Base-by-base conservation (phyloP, 2,329 filamentous ascomycete genomes). In the Zarea fungicola region DNA sequence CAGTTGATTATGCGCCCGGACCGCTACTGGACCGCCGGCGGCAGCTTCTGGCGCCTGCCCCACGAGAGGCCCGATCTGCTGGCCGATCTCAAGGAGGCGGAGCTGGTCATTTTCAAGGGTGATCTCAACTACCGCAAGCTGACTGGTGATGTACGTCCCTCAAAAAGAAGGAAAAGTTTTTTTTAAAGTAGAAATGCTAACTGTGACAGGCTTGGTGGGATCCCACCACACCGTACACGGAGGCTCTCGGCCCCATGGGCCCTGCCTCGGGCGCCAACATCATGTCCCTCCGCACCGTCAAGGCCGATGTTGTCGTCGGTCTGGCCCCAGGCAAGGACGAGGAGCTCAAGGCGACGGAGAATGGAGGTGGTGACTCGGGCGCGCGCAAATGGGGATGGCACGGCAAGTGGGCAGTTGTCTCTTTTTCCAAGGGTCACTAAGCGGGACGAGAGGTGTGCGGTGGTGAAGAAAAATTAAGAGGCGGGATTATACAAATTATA, bases 111-210 rank as follows among this genome's bases (percentile, higher is more conserved):
- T 49, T 97, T 97, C 75, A 99, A 99, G 74, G 93, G 93, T 3
- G 93, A 99, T 64, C 66, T 99, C 58, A 99, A 99, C 71, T 99
- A 97, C 68, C 78, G 93, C 53, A 99, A 99, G 68, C 68, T 99
- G 56, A 90, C 86, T 25, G 87, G 82, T 42, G 93, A 99, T 74
- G 89, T 92, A 71, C 73, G 85, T 73, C 18, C 5, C 21, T 7
- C 9, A 37, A 3, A 4, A 14, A 37, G 2, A 13, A 19, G 28
- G 52, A 19, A 23, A 39, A 14, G 28, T 35, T 14, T 25, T 26
- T n/a, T 7, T n/a, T n/a, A 10, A 23, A 22, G 6, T 6, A 8
- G 4, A 18, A 9, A 26, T 32, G 19, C 44, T 47, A 39, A 21
- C 23, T 23, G 14, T 18, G 28, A 19, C 16, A 68, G 66, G 66